Conservation (phyloP, 2,329 filamentous ascomycete genomes). For the Magnaporthiopsis poae region DNA sequence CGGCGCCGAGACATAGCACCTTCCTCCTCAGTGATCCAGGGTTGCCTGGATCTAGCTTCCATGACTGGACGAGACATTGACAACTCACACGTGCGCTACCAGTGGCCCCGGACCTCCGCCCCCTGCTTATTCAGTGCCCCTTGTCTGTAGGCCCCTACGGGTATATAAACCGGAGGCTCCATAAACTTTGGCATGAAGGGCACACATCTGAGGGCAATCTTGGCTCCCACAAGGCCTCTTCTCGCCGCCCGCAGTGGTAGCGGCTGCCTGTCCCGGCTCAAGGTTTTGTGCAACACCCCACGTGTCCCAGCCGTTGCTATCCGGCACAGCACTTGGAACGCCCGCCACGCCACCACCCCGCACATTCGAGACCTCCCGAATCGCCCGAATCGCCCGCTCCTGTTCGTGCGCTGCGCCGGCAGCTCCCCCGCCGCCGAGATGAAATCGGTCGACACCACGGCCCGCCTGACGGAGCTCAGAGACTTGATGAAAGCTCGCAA, state of each 20-base stretch:
- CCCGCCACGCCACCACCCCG: background rate
- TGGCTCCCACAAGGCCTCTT: background rate
- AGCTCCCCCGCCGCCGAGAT: conserved; percentile 32
- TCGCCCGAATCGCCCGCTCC: background rate
- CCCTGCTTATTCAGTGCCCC: background rate
- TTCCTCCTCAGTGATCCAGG: background rate
- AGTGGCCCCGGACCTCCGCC: background rate
- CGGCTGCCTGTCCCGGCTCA: background rate
- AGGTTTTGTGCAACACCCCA: background rate
- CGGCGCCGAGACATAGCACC: background rate
- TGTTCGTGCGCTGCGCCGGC: background rate
- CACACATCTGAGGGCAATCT: background rate
- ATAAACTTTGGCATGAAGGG: background rate
- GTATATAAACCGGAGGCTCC: conserved; percentile 2
- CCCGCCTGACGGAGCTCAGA: conserved; percentile 66
- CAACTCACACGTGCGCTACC: background rate
- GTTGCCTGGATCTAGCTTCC: background rate
- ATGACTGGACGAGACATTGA: background rate
- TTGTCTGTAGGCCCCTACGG: background rate
- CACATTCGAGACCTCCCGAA: background rate
- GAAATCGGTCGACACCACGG: conserved; percentile 69
- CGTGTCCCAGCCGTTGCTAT: background rate
- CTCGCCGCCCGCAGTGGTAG: background rate
- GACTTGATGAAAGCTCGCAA: conserved; percentile 78
- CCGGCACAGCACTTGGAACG: background rate